phyloP scores from a whole-genome alignment of 352 stramenopile species.

The Globisporangium yorkense region DNA sequence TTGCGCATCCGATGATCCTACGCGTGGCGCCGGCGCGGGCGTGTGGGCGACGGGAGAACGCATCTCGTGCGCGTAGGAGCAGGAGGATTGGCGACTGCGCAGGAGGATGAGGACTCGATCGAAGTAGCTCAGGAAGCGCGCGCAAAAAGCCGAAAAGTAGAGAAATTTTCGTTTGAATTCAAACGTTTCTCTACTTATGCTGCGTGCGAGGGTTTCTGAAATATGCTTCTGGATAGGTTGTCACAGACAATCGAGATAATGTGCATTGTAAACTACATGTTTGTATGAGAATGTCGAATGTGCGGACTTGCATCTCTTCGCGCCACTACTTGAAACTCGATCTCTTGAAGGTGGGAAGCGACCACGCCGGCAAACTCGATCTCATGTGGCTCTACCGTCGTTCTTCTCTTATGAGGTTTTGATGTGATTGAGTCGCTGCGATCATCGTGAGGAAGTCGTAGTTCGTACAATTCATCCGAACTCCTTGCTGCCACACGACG shows the following conservation, averaged over 20 bases:
- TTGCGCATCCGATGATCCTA: conserved; percentile 6
- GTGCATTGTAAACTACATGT: too few relatives aligned
- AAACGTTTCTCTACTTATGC: neutral
- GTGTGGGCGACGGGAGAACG: conserved; percentile 4
- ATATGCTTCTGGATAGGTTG: neutral
- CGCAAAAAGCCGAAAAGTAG: neutral
- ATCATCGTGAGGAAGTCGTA: too few relatives aligned
- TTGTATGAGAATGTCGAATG: too few relatives aligned
- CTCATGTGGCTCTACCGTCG: too few relatives aligned
- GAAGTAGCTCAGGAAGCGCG: neutral
- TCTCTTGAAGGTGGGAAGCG: too few relatives aligned
- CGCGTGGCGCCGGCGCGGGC: neutral
- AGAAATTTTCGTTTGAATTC: neutral
- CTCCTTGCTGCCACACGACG: neutral
- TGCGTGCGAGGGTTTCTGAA: neutral
- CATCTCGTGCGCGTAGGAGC: conserved; percentile 12
- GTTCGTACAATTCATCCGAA: too few relatives aligned
- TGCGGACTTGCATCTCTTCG: too few relatives aligned
- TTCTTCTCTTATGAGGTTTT: too few relatives aligned
- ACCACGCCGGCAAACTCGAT: too few relatives aligned
- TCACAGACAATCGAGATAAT: too few relatives aligned
- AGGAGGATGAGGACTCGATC: neutral
- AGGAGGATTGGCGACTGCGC: neutral
- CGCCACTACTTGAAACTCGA: too few relatives aligned
- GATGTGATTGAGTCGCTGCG: too few relatives aligned